These are phyloP conservation scores for Saccharomyces uvarum DNA, from an alignment of 1,139 yeast genomes.

Conservation along the genomic window DNA sequence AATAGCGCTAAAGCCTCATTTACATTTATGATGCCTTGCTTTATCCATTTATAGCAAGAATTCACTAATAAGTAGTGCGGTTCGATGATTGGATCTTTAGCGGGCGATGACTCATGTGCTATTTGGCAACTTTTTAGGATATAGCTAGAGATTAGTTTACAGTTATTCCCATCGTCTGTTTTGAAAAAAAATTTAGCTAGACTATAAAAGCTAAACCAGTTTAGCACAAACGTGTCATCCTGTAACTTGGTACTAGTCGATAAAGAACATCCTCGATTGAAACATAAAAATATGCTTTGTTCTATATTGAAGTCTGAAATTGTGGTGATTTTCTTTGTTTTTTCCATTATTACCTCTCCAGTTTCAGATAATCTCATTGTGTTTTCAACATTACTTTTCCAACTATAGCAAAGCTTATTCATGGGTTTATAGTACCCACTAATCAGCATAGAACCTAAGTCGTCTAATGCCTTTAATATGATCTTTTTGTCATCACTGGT, in stretches of 20 bases:
- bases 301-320: constrained; percentile 24
- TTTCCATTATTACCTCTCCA: constrained; percentile 26
- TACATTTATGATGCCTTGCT: constrained; percentile 32
- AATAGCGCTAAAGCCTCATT: constrained; percentile 38
- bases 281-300: constrained; percentile 30
- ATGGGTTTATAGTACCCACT: constrained; percentile 48
- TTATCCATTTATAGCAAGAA: constrained; percentile 49
- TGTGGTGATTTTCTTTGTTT: constrained; percentile 17
- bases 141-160: constrained; percentile 35
- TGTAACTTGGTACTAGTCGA: constrained; percentile 22
- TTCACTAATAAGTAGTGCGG: constrained; percentile 67
- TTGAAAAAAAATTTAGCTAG: constrained; percentile 56
- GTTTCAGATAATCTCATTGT: constrained; percentile 20
- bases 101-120: constrained; percentile 37
- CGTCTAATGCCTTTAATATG: constrained; percentile 21
- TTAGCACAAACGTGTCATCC: constrained; percentile 18
- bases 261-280: constrained; percentile 40
- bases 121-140: constrained; percentile 38
- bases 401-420: constrained; percentile 35
- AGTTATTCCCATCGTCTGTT: constrained; percentile 28
- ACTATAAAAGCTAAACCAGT: constrained; percentile 59
- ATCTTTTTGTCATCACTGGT: constrained; percentile 26
- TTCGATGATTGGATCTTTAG: constrained; percentile 56
- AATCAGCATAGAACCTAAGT: constrained; percentile 25
- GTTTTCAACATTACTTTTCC: constrained; percentile 14